A percentile compares a stretch with the other conserved stretches of the same genome.
Conservation (phyloP, 176 grass and related monocot genomes). For the Oryza rufipogon region DNA sequence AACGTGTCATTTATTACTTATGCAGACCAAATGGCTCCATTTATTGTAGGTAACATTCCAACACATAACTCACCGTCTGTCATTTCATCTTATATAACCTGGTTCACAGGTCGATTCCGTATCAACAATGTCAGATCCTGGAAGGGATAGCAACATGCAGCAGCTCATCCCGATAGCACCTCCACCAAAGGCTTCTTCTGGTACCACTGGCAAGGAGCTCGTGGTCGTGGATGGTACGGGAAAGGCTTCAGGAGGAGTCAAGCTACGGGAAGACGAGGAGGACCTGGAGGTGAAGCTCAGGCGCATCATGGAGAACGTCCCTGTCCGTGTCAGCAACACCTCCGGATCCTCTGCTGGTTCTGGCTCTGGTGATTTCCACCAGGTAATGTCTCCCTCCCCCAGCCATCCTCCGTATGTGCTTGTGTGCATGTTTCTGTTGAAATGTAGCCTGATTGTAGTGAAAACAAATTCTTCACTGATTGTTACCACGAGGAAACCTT, state of each 20-base stretch:
- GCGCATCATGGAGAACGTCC: conserved; percentile 90
- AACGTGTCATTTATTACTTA: neutral
- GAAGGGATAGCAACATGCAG: conserved; percentile 55
- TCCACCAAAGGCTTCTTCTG: conserved; percentile 31
- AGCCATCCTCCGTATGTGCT: neutral
- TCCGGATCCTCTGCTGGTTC: conserved; percentile 92
- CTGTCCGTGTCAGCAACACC: conserved; percentile 86
- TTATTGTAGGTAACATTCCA: neutral
- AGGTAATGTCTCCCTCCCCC: conserved; percentile 41
- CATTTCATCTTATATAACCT: neutral
- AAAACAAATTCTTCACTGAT: neutral
- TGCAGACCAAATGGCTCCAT: neutral
- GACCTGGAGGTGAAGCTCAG: conserved; percentile 94
- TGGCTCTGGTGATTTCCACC: conserved; percentile 95
- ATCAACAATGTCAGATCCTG: conserved; percentile 52
- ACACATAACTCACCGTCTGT: neutral
- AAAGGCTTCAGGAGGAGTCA: conserved; percentile 56
- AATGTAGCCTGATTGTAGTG: neutral
- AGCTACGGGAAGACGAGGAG: conserved; percentile 86
- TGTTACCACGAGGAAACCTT: neutral
- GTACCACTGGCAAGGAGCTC: conserved; percentile 50
- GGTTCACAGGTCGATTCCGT: neutral
- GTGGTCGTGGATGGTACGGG: conserved; percentile 45
- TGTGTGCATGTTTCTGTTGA: neutral
- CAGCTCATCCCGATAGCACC: conserved; percentile 51